phyloP scores from a whole-genome alignment of 805 yeast species.

The Candida sanyiensis region DNA sequence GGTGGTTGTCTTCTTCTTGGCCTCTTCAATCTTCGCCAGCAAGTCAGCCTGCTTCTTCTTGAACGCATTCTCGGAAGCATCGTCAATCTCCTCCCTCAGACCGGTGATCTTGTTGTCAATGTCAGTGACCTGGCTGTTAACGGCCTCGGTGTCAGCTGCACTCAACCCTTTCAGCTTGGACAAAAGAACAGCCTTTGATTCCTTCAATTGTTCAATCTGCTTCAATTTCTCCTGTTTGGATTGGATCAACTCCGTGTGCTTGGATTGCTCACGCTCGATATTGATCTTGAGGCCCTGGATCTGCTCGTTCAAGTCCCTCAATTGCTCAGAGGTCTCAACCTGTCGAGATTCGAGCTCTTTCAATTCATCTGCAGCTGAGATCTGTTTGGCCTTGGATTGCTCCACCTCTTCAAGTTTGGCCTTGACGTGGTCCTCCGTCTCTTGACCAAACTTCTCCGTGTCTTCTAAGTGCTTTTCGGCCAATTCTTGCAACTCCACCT shows the following conservation, averaged over 20 bases:
- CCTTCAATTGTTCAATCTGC: slow-evolving; percentile 17
- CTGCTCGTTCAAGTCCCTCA: slow-evolving; percentile 15
- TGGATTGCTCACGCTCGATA: slow-evolving; percentile 16
- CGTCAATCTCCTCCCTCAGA: slow-evolving; percentile 4
- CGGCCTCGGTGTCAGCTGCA: background rate
- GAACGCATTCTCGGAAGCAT: no score
- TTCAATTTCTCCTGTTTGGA: slow-evolving; percentile 13
- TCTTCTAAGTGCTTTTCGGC: slow-evolving; percentile 22
- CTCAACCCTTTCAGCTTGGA: slow-evolving; percentile 9
- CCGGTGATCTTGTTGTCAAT: slow-evolving; percentile 9
- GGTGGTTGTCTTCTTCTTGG: slow-evolving; percentile 17
- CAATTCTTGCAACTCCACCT: slow-evolving; percentile 15
- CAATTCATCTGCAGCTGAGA: slow-evolving; percentile 17
- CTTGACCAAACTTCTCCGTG: slow-evolving; percentile 17
- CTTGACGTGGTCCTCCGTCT: slow-evolving; percentile 20
- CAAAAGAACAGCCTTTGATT: slow-evolving; percentile 17
- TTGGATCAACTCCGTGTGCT: slow-evolving; percentile 16
- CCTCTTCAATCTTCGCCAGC: slow-evolving; percentile 17
- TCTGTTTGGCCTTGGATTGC: slow-evolving; percentile 19
- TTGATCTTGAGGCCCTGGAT: slow-evolving; percentile 15
- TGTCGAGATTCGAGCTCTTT: slow-evolving; percentile 22
- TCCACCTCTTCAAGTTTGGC: slow-evolving; percentile 20
- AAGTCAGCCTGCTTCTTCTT: slow-evolving; percentile 7
- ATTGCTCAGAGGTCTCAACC: slow-evolving; percentile 21
- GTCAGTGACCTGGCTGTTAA: slow-evolving; percentile 2